A percentile compares a stretch with the other conserved stretches of the same genome.
Evolutionary conservation across 805 yeast genomes (phyloP).

Genomic region (Lipomyces orientalis): DNA sequence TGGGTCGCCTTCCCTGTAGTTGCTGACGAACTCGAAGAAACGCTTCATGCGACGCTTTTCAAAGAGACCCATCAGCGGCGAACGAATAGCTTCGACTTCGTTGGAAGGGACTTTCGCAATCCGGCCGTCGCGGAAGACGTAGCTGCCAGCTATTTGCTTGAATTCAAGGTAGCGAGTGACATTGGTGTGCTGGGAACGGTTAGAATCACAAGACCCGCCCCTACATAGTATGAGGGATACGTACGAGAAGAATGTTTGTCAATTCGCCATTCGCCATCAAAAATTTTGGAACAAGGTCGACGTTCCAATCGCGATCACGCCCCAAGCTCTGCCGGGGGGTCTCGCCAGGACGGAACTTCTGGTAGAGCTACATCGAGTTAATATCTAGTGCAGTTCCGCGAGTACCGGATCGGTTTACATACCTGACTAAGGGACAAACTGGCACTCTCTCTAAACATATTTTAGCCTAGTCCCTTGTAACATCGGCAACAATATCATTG

Average conservation of each 20-base stretch:
- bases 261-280: conserved; percentile 97
- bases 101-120: conserved; percentile 95
- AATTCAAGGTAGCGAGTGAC: conserved; percentile 96
- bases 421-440: conserved; percentile 71
- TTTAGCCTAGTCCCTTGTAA: conserved; percentile 1
- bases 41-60: conserved; percentile 95
- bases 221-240: too few species aligned
- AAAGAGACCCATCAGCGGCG: conserved; percentile 93
- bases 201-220: too few species aligned
- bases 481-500: not conserved
- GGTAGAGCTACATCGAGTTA: conserved; percentile 57
- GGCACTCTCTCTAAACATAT: conserved; percentile 64
- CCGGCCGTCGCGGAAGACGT: conserved; percentile 86
- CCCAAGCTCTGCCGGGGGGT: conserved; percentile 73
- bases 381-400: not conserved
- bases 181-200: conserved; percentile 67
- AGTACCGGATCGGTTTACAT: conserved; percentile 36
- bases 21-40: conserved; percentile 85
- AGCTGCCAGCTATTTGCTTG: conserved; percentile 95
- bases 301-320: conserved; percentile 96
- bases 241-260: conserved; percentile 80
- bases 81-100: conserved; percentile 86
- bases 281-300: conserved; percentile 94
- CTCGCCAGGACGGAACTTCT: conserved; percentile 82
- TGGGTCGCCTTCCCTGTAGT: conserved; percentile 76